Evolutionary conservation across 208 protist species (phyloP).

Genomic region (Angomonas ambiguus): DNA sequence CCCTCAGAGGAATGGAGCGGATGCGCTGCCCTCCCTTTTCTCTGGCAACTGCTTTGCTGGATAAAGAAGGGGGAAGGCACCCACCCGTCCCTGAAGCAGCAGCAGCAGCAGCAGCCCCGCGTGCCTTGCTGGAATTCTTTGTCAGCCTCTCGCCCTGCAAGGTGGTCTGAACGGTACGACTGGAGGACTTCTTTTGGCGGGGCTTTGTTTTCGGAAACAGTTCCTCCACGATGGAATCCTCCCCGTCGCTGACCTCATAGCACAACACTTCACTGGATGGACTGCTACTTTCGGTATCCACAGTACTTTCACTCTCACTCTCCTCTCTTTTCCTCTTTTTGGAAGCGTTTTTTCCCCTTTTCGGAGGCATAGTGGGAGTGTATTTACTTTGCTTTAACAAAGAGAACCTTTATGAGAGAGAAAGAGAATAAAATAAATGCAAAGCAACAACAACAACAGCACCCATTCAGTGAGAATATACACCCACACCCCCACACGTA

Average conservation of each 20-base stretch:
- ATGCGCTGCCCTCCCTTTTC: no score
- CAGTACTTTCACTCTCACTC: background rate
- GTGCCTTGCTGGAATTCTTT: background rate
- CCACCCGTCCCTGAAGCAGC: no score
- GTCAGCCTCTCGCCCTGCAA: background rate
- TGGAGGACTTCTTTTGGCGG: background rate
- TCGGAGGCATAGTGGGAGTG: background rate
- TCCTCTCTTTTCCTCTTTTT: background rate
- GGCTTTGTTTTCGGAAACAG: background rate
- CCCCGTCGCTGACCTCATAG: no score
- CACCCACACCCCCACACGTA: no score
- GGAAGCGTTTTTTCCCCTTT: background rate
- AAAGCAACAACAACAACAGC: no score
- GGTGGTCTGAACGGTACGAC: background rate
- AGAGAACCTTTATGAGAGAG: background rate
- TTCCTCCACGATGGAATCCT: background rate
- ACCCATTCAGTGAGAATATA: no score
- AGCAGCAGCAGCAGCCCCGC: no score
- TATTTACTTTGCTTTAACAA: background rate
- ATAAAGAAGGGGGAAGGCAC: no score
- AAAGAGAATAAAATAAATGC: background rate
- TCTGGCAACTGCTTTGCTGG: no score
- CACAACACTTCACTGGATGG: no score
- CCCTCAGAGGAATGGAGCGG: background rate
- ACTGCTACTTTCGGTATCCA: no score